Conservation (phyloP, 352 stramenopile genomes). For the Globisporangium carolinianum region DNA sequence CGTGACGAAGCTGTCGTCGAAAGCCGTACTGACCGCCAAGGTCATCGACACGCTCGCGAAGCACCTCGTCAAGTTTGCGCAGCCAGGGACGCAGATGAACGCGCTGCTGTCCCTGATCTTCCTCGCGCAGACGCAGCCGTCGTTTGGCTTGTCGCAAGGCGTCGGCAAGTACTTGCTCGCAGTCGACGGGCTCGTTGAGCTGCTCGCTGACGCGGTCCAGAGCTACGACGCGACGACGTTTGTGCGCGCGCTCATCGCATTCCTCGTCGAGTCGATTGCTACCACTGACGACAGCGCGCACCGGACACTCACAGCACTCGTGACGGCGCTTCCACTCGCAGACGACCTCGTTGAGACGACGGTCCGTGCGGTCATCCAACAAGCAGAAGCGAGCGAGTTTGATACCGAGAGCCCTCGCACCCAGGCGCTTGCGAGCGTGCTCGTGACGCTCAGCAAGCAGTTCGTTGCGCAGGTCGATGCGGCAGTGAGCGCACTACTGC, state of each 20-base stretch:
- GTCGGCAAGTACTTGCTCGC: conserved; percentile 60
- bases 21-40: conserved; percentile 66
- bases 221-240: conserved; percentile 77
- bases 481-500: conserved; percentile 23
- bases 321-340: conserved; percentile 30
- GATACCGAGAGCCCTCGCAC: conserved; percentile 27
- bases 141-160: conserved; percentile 42
- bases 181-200: conserved; percentile 63
- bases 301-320: conserved; percentile 29
- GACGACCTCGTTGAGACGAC: conserved; percentile 47
- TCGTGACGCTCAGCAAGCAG: conserved; percentile 56
- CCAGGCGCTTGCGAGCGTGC: conserved; percentile 30
- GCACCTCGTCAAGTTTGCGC: conserved; percentile 68
- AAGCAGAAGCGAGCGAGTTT: conserved; percentile 38
- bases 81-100: conserved; percentile 60
- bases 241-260: conserved; percentile 42
- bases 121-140: conserved; percentile 64
- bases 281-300: conserved; percentile 30
- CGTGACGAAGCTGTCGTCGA: conserved; percentile 76
- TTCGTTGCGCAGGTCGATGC: conserved; percentile 48
- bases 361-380: conserved; percentile 36
- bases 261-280: conserved; percentile 39
- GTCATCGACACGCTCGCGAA: conserved; percentile 70
- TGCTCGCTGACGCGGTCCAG: conserved; percentile 46
- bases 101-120: conserved; percentile 72